Conservation (phyloP, 2,329 filamentous ascomycete species). For the Plenodomus lindquistii region DNA sequence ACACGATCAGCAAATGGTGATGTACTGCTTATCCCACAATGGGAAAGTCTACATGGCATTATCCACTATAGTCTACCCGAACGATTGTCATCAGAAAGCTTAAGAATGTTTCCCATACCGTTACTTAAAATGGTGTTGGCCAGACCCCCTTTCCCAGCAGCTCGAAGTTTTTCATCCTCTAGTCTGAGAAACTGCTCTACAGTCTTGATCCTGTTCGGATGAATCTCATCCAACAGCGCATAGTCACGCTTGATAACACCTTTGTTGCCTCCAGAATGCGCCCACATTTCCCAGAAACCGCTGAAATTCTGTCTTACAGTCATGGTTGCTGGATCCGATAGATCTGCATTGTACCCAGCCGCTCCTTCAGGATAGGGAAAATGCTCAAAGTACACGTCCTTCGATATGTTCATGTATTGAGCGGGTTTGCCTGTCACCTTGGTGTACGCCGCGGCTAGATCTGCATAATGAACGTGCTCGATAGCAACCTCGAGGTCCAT, state of each 20-base stretch:
- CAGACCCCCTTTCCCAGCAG: too few relatives aligned
- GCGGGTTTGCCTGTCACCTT: conserved; percentile 39
- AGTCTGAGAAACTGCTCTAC: too few relatives aligned
- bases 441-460: conserved; percentile 38
- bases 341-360: not conserved
- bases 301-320: conserved; percentile 43
- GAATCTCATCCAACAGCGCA: conserved; percentile 56
- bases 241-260: conserved; percentile 54
- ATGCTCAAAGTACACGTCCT: not conserved
- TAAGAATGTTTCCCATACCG: too few relatives aligned
- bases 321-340: not conserved
- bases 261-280: not conserved
- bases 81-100: not conserved
- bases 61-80: too few relatives aligned
- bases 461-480: conserved; percentile 28
- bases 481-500: conserved; percentile 34
- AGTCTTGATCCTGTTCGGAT: conserved; percentile 51
- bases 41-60: too few relatives aligned
- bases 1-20: too few relatives aligned
- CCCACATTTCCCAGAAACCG: conserved; percentile 50
- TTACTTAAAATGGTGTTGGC: too few relatives aligned
- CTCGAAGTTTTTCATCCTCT: too few relatives aligned
- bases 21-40: too few relatives aligned
- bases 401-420: conserved; percentile 21
- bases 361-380: not conserved